Evolutionary conservation across 495 filamentous ascomycete species (phyloP).

Genomic region (Massariosphaeria phaeospora): DNA sequence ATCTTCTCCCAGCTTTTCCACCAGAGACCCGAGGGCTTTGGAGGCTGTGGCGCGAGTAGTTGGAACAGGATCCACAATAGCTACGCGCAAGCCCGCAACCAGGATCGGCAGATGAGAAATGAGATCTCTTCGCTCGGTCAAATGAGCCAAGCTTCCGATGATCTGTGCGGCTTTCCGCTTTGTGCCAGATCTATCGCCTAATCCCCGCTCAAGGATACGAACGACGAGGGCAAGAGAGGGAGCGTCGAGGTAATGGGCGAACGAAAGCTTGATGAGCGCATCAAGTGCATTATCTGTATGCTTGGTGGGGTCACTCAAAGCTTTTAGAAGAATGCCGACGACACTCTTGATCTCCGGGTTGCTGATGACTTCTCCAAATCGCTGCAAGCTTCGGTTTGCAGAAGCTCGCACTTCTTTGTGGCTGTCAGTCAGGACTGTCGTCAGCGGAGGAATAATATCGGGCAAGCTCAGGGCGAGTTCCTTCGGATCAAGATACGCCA

Average conservation of each 20-base stretch:
- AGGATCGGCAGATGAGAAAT: slow-evolving; percentile 86
- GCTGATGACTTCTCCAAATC: slow-evolving; percentile 96
- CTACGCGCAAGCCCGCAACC: slow-evolving; percentile 81
- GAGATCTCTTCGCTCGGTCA: slow-evolving; percentile 93
- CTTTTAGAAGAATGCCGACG: slow-evolving; percentile 87
- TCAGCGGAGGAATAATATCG: slow-evolving; percentile 93
- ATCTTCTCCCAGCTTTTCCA: slow-evolving; percentile 97
- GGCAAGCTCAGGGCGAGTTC: slow-evolving; percentile 88
- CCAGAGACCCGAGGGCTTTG: slow-evolving; percentile 86
- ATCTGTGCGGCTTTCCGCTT: slow-evolving; percentile 95
- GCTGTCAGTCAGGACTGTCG: slow-evolving; percentile 88
- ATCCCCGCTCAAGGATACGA: slow-evolving; percentile 87
- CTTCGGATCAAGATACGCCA: slow-evolving; percentile 95
- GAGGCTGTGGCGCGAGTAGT: slow-evolving; percentile 96
- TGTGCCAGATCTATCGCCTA: slow-evolving; percentile 83
- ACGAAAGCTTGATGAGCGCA: slow-evolving; percentile 88
- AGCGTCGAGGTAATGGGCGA: slow-evolving; percentile 93
- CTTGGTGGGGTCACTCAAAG: slow-evolving; percentile 93
- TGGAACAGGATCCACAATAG: slow-evolving; percentile 91
- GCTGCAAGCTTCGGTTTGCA: slow-evolving; percentile 91
- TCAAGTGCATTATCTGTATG: slow-evolving; percentile 95
- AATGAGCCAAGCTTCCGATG: slow-evolving; percentile 92
- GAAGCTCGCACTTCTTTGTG: slow-evolving; percentile 92
- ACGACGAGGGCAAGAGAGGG: slow-evolving; percentile 91
- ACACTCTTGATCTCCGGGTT: slow-evolving; percentile 93